phyloP scores from a whole-genome alignment of 371 early-diverging fungal genomes.

The Saksenaea vasiformis region DNA sequence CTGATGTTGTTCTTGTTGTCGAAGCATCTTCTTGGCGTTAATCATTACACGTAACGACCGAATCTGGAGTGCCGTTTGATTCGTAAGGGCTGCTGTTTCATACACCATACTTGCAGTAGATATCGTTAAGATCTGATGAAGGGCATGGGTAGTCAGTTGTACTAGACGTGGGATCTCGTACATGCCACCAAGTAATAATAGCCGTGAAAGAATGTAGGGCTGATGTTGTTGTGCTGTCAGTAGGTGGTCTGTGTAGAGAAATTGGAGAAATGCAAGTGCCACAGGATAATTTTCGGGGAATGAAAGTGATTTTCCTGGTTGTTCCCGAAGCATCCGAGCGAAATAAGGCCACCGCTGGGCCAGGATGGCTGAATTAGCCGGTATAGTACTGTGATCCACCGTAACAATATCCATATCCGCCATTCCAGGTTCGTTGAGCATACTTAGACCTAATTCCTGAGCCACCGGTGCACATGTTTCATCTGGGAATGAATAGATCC shows the following conservation, averaged over 20 bases:
- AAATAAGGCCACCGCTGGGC: slow-evolving; percentile 71
- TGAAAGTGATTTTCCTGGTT: slow-evolving; percentile 25
- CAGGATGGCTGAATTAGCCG: slow-evolving; percentile 71
- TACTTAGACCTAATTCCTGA: slow-evolving; percentile 67
- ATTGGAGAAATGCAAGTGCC: slow-evolving; percentile 70
- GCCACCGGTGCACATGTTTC: slow-evolving; percentile 57
- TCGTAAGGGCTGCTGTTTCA: slow-evolving; percentile 62
- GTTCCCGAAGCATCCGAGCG: slow-evolving; percentile 41
- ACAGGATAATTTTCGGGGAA: slow-evolving; percentile 69
- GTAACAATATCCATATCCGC: slow-evolving; percentile 70
- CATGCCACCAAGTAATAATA: slow-evolving; percentile 65
- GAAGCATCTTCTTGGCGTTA: slow-evolving; percentile 60
- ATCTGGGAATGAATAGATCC: slow-evolving; percentile 62
- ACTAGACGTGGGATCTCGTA: slow-evolving; percentile 61
- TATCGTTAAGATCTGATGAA: slow-evolving; percentile 69
- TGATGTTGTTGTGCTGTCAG: slow-evolving; percentile 66
- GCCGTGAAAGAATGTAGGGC: slow-evolving; percentile 62
- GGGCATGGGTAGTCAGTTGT: slow-evolving; percentile 61
- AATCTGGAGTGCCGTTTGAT: slow-evolving; percentile 62
- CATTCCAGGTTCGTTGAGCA: slow-evolving; percentile 68
- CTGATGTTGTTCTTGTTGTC: slow-evolving; percentile 48
- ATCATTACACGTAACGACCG: slow-evolving; percentile 67
- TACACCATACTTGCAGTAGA: slow-evolving; percentile 72
- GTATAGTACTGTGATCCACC: slow-evolving; percentile 56
- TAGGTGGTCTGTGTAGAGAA: slow-evolving; percentile 74